Evolutionary conservation across 495 filamentous ascomycete genomes (phyloP).

Genomic region (Friedmanniomyces simplex): DNA sequence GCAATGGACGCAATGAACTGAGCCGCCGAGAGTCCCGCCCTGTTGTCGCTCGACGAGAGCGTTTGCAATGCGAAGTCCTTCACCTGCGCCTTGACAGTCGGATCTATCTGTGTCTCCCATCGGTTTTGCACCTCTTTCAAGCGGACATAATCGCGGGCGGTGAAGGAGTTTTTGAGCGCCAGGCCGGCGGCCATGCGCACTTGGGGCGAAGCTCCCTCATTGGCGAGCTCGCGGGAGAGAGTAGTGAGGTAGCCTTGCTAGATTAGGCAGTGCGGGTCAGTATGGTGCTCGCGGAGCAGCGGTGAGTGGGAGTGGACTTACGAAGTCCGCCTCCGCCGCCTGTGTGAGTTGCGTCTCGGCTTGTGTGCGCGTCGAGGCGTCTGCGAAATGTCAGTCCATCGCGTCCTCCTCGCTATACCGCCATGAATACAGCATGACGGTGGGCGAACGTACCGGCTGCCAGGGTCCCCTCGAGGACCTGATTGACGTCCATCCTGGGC

Average conservation of each 20-base stretch:
- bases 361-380: conserved; percentile 76
- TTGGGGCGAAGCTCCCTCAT: conserved; percentile 69
- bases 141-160: conserved; percentile 75
- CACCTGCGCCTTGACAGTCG: conserved; percentile 68
- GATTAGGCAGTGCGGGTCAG: conserved; percentile 2
- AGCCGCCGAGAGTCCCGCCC: conserved; percentile 79
- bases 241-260: conserved; percentile 85
- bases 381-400: conserved; percentile 40
- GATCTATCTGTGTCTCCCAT: conserved; percentile 75
- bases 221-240: conserved; percentile 84
- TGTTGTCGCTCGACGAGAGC: conserved; percentile 59
- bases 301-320: conserved; percentile 41
- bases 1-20: conserved; percentile 94
- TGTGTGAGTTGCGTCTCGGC: conserved; percentile 90
- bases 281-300: neutral
- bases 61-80: conserved; percentile 84
- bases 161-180: conserved; percentile 93
- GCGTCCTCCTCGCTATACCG: neutral
- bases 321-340: conserved; percentile 88
- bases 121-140: conserved; percentile 78
- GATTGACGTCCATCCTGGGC: conserved; percentile 61
- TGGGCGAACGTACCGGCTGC: conserved; percentile 58
- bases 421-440: conserved; percentile 17
- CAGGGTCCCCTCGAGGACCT: conserved; percentile 85
- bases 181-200: conserved; percentile 90